These are phyloP conservation scores for Osmozyma mogii DNA, from an alignment of 805 yeast species.

Conservation along the genomic window DNA sequence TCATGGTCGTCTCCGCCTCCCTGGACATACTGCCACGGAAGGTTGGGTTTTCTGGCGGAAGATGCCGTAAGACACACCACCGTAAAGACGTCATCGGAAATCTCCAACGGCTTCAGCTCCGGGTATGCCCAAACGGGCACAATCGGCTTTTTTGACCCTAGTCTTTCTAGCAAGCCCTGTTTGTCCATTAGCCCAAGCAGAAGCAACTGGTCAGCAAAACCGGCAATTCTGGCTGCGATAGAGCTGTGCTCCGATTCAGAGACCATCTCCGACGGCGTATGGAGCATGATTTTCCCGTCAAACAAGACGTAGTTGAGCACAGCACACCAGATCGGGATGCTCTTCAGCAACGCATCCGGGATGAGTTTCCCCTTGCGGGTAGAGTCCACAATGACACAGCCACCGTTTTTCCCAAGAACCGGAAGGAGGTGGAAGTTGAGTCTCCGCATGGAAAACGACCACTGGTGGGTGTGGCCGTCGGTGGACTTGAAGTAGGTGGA, in stretches of 20 bases:
- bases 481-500: slow-evolving; percentile 81
- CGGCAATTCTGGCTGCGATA: slow-evolving; percentile 41
- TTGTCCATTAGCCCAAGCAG: slow-evolving; percentile 33
- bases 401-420: slow-evolving; percentile 32
- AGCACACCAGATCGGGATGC: slow-evolving; percentile 89
- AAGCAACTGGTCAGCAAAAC: slow-evolving; percentile 38
- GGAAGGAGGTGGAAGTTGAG: slow-evolving; percentile 66
- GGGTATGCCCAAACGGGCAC: slow-evolving; percentile 70
- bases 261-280: slow-evolving; percentile 46
- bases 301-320: slow-evolving; percentile 53
- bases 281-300: slow-evolving; percentile 24
- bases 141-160: slow-evolving; percentile 37
- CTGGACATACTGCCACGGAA: slow-evolving; percentile 52
- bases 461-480: slow-evolving; percentile 79
- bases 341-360: slow-evolving; percentile 83
- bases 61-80: slow-evolving; percentile 12
- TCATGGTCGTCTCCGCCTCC: slow-evolving; percentile 97
- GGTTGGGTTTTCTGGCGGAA: slow-evolving; percentile 1
- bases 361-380: slow-evolving; percentile 77
- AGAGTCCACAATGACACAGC: slow-evolving; percentile 67
- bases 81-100: slow-evolving; percentile 3
- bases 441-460: slow-evolving; percentile 71
- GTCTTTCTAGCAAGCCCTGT: slow-evolving; percentile 18
- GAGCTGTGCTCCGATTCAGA: slow-evolving; percentile 48
- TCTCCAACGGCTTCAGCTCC: slow-evolving; percentile 20